Evolutionary conservation across 2,329 filamentous ascomycete genomes (phyloP).

Genomic region (Emmonsiellopsis sp.): DNA sequence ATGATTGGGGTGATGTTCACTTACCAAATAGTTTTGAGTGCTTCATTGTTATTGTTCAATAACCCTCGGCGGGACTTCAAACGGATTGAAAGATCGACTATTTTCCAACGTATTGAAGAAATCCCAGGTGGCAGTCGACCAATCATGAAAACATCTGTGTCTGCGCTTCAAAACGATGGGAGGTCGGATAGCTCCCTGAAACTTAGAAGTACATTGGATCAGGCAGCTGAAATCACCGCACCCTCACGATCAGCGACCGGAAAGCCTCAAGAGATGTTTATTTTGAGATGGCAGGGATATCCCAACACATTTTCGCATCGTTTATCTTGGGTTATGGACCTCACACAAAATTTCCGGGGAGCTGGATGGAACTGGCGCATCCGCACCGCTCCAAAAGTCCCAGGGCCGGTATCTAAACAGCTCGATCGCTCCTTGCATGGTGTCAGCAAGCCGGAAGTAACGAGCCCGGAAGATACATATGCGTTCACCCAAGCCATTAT

Average conservation of each 20-base stretch:
- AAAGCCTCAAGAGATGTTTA: conserved; percentile 14
- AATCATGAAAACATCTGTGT: neutral
- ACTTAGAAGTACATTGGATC: neutral
- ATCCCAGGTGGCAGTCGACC: neutral
- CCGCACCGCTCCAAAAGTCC: conserved; percentile 33
- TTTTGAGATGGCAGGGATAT: conserved; percentile 47
- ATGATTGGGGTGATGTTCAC: conserved; percentile 45
- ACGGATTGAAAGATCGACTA: conserved; percentile 41
- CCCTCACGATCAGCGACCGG: neutral
- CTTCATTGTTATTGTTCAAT: conserved; percentile 45
- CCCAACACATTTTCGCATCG: conserved; percentile 43
- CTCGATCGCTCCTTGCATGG: conserved; percentile 10
- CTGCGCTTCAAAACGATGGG: neutral
- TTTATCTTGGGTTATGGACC: conserved; percentile 49
- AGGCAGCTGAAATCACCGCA: neutral
- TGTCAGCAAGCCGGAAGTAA: conserved; percentile 10
- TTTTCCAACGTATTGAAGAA: conserved; percentile 8
- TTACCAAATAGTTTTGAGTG: conserved; percentile 48
- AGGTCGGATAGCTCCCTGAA: neutral
- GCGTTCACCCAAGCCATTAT: conserved; percentile 42
- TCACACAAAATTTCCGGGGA: conserved; percentile 51
- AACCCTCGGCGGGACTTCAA: conserved; percentile 48
- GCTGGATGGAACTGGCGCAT: conserved; percentile 53
- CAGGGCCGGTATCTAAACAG: conserved; percentile 19
- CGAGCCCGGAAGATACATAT: conserved; percentile 29